A percentile compares a stretch with the other conserved stretches of the same genome.
Conservation (phyloP, 129 eudicot genomes). For the Centaurea solstitialis region DNA sequence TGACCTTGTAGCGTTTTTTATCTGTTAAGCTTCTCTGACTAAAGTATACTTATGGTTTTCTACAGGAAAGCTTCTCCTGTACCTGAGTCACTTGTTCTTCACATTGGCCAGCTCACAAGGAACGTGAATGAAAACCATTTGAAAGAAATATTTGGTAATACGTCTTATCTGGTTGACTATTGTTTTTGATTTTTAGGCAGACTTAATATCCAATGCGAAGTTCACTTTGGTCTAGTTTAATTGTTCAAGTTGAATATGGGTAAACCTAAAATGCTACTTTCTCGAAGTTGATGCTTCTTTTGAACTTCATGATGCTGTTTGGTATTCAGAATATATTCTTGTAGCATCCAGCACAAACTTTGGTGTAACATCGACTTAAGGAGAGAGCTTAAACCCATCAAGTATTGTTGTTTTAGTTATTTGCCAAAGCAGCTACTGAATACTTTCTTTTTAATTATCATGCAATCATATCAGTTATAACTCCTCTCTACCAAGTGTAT, state of each 20-base stretch:
- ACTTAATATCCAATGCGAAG: not conserved
- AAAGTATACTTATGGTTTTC: not conserved
- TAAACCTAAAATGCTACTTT: not conserved
- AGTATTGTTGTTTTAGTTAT: not conserved
- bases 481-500: not conserved
- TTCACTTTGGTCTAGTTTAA: not conserved
- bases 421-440: not conserved
- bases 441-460: no score
- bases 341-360: not conserved
- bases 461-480: not conserved
- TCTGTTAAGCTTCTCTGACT: not conserved
- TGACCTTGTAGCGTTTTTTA: not conserved
- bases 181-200: not conserved
- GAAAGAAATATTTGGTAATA: constrained; percentile 84
- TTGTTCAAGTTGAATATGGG: not conserved
- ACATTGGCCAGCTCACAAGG: constrained; percentile 86
- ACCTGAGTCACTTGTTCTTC: constrained; percentile 81
- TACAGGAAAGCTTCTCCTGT: constrained; percentile 82
- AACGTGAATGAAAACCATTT: constrained; percentile 92
- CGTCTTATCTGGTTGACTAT: not conserved
- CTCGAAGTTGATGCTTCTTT: not conserved
- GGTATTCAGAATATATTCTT: not conserved
- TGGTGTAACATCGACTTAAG: not conserved
- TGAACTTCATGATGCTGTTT: not conserved
- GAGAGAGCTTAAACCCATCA: not conserved